Evolutionary conservation across 768 basidiomycete species (phyloP).

Genomic region (Suillus placidus): DNA sequence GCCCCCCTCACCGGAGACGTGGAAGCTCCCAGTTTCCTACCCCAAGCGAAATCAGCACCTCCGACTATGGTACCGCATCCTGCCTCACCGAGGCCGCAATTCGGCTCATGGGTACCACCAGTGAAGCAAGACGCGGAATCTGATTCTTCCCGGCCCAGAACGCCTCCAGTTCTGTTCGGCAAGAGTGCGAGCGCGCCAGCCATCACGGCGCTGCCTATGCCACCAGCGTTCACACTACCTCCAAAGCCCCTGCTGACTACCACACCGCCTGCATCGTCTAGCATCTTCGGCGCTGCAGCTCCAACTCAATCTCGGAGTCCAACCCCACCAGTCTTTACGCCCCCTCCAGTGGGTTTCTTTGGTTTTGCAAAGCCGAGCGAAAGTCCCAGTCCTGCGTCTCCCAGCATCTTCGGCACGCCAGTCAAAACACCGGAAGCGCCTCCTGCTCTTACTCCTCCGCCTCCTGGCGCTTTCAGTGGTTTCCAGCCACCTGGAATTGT

Average conservation of each 20-base stretch:
- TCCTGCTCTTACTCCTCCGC: constrained; percentile 17
- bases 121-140: constrained; percentile 28
- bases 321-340: not conserved
- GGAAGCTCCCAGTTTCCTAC: constrained; percentile 22
- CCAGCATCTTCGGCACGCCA: constrained; percentile 14
- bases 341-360: constrained; percentile 1
- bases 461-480: constrained; percentile 15
- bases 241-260: constrained; percentile 13
- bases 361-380: constrained; percentile 3
- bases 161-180: constrained; percentile 47
- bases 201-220: constrained; percentile 16
- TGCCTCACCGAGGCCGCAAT: constrained; percentile 43
- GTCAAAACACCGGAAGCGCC: constrained; percentile 4
- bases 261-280: constrained; percentile 12
- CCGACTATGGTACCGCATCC: constrained; percentile 36
- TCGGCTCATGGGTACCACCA: constrained; percentile 35
- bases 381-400: constrained; percentile 12
- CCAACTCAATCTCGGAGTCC: not conserved
- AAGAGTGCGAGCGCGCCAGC: constrained; percentile 26
- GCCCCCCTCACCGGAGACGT: constrained; percentile 51
- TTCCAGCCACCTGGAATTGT: constrained; percentile 6
- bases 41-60: constrained; percentile 22
- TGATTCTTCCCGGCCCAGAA: constrained; percentile 43
- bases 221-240: constrained; percentile 10
- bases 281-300: not conserved